A percentile compares a stretch with the other conserved stretches of the same genome.
These are phyloP conservation scores for Elasticomyces elasticus DNA, from an alignment of 495 filamentous ascomycete genomes.

Conservation along the genomic window DNA sequence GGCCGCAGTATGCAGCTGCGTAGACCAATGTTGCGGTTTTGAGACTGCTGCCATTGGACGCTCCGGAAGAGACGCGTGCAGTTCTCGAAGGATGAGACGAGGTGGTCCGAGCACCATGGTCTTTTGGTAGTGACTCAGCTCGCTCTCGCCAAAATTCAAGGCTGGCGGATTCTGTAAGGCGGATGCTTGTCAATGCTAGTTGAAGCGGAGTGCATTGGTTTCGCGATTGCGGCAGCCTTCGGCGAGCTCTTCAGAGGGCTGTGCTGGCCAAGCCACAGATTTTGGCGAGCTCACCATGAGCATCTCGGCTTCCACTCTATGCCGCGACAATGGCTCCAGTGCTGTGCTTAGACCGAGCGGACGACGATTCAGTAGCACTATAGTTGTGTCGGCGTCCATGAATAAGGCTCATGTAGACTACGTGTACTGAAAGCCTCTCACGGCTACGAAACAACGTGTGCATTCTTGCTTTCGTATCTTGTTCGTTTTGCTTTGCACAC, in stretches of 20 bases:
- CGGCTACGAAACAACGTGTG: too few species aligned
- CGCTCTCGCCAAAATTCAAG: background rate
- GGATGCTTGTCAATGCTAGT: background rate
- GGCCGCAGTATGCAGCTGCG: background rate
- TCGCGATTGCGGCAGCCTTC: background rate
- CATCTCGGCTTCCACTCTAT: too few species aligned
- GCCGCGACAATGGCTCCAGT: too few species aligned
- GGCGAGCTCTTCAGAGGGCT: background rate
- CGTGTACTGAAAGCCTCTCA: too few species aligned
- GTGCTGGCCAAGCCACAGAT: background rate
- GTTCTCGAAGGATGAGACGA: background rate
- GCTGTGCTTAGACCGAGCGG: too few species aligned
- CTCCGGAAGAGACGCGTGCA: background rate
- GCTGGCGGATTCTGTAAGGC: background rate
- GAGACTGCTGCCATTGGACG: background rate
- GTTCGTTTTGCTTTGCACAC: too few species aligned
- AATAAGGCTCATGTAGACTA: too few species aligned
- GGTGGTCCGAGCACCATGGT: background rate
- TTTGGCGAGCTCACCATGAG: slow-evolving; percentile 4
- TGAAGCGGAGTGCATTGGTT: background rate
- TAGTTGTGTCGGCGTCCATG: too few species aligned
- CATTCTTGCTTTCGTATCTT: too few species aligned
- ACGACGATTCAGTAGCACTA: too few species aligned
- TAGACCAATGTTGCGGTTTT: background rate
- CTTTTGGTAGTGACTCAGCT: background rate